Conservation (phyloP, 495 filamentous ascomycete genomes). For the Trypethelium eluteriae region DNA sequence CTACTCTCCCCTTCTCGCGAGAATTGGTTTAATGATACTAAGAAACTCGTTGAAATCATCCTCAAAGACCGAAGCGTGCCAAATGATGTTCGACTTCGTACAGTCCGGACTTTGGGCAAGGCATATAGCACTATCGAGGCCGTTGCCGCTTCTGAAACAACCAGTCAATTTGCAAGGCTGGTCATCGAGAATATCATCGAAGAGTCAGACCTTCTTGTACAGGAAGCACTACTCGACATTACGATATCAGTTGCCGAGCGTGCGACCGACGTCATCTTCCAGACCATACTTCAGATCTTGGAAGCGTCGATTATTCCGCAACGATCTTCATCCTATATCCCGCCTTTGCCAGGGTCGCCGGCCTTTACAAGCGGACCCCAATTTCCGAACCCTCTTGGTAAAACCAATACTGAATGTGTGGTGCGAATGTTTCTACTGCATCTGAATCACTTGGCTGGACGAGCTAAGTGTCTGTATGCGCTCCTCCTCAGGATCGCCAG, state of each 20-base stretch:
- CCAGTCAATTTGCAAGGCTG: slow-evolving; percentile 36
- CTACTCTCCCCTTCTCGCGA: slow-evolving; percentile 64
- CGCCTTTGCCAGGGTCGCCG: not conserved
- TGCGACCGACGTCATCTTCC: slow-evolving; percentile 40
- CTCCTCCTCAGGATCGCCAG: slow-evolving; percentile 53
- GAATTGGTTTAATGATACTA: slow-evolving; percentile 59
- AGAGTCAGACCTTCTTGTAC: slow-evolving; percentile 39
- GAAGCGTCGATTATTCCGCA: slow-evolving; percentile 22
- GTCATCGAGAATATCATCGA: slow-evolving; percentile 49
- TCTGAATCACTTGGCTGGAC: not conserved
- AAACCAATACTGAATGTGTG: slow-evolving; percentile 2
- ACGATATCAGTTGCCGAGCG: slow-evolving; percentile 42
- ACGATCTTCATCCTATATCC: not conserved
- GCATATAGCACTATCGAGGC: slow-evolving; percentile 48
- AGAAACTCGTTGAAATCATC: slow-evolving; percentile 55
- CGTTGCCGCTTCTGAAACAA: slow-evolving; percentile 38
- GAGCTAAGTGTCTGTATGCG: slow-evolving; percentile 14
- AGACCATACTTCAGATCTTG: slow-evolving; percentile 45
- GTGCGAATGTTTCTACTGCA: not conserved
- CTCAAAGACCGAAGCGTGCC: slow-evolving; percentile 56
- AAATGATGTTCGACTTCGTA: slow-evolving; percentile 55
- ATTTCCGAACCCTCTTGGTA: slow-evolving; percentile 2
- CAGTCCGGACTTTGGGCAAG: slow-evolving; percentile 55
- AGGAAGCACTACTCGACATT: slow-evolving; percentile 43
- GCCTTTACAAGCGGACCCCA: slow-evolving; percentile 7